phyloP scores from a whole-genome alignment of 805 yeast genomes.

The Brettanomyces bruxellensis region DNA sequence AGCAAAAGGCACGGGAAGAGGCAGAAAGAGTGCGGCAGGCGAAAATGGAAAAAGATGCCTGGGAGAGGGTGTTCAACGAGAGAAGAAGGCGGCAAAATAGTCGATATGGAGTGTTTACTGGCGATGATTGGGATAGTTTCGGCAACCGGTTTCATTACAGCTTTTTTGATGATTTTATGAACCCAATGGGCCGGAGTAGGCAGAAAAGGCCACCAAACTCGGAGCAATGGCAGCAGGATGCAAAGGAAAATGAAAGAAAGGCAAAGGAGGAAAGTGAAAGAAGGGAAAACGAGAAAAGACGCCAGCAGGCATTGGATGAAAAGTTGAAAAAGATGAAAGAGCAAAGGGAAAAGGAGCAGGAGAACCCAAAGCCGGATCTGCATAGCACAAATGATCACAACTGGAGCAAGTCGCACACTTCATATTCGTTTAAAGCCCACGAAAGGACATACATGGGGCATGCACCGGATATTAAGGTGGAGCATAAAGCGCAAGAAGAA shows the following conservation, averaged over 20 bases:
- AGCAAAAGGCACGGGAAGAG: conserved; percentile 8
- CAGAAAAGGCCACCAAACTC: background rate
- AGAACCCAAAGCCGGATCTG: conserved; percentile 12
- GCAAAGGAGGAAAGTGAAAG: background rate
- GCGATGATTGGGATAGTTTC: background rate
- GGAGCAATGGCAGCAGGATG: background rate
- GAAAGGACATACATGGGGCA: conserved; percentile 20
- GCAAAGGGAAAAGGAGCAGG: background rate
- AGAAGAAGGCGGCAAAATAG: conserved; percentile 1
- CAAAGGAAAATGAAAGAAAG: background rate
- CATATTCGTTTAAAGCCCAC: conserved; percentile 19
- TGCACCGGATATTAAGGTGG: conserved; percentile 12
- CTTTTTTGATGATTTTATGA: conserved; percentile 1
- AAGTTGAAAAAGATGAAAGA: background rate
- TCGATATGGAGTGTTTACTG: background rate
- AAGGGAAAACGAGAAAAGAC: background rate
- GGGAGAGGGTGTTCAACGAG: conserved; percentile 2
- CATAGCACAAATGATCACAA: conserved; percentile 17
- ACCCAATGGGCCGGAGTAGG: background rate
- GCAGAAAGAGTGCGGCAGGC: conserved; percentile 5
- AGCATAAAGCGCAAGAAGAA: background rate
- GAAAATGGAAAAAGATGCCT: conserved; percentile 3
- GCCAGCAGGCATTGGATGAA: background rate
- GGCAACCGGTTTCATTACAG: background rate
- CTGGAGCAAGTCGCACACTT: conserved; percentile 17